These are phyloP conservation scores for Microstroma glucosiphilum DNA, from an alignment of 1,284 basidiomycete genomes.

Conservation along the genomic window DNA sequence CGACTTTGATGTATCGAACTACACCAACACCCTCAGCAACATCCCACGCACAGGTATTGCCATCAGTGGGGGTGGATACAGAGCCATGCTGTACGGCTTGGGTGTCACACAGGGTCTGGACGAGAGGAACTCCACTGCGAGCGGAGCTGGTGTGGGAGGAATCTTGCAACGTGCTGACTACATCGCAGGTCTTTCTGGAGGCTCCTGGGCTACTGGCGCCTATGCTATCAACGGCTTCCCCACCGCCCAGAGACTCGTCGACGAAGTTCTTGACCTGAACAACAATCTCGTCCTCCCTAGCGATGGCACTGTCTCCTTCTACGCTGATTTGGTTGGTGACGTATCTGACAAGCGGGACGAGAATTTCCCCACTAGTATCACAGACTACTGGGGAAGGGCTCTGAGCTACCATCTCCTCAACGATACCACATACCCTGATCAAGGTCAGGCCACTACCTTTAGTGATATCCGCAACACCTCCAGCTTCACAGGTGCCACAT, in stretches of 20 bases:
- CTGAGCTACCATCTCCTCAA: conserved; percentile 43
- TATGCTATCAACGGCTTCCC: conserved; percentile 43
- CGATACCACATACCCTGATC: conserved; percentile 28
- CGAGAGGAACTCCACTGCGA: conserved; percentile 38
- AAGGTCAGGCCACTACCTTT: conserved; percentile 36
- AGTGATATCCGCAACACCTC: conserved; percentile 37
- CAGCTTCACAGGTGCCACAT: conserved; percentile 27
- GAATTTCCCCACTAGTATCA: conserved; percentile 29
- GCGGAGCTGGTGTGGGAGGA: conserved; percentile 39
- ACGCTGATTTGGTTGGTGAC: conserved; percentile 44
- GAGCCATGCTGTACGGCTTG: conserved; percentile 53
- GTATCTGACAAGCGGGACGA: conserved; percentile 32
- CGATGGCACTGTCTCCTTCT: conserved; percentile 52
- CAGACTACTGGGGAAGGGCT: conserved; percentile 46
- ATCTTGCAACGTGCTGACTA: conserved; percentile 46
- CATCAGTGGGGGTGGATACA: conserved; percentile 54
- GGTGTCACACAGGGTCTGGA: conserved; percentile 43
- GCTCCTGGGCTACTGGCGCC: conserved; percentile 39
- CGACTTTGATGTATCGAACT: conserved; percentile 35
- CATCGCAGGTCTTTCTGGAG: conserved; percentile 44
- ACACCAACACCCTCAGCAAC: conserved; percentile 21
- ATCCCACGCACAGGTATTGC: conserved; percentile 52
- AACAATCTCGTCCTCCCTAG: conserved; percentile 53
- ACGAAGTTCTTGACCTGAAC: conserved; percentile 52
- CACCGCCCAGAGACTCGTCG: conserved; percentile 35